These are phyloP conservation scores for Reutealis trisperma DNA, from an alignment of 345 rosid genomes.

Conservation along the genomic window DNA sequence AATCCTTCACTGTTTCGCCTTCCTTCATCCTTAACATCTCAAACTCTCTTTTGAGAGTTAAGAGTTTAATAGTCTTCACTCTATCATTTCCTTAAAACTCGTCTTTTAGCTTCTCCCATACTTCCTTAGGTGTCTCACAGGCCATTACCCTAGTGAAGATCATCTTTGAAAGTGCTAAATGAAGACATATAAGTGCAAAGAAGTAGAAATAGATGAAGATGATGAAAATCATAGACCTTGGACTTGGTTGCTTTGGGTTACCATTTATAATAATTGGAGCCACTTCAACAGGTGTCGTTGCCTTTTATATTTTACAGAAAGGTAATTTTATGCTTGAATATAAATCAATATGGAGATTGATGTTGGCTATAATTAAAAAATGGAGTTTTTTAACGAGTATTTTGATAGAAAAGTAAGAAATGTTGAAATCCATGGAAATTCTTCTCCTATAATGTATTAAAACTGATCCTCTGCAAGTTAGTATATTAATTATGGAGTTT, in stretches of 20 bases:
- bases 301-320: neutral
- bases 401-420: neutral
- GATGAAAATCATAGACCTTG: constrained; percentile 23
- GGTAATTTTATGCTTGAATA: neutral
- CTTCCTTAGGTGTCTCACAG: too few relatives aligned
- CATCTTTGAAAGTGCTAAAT: too few relatives aligned
- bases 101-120: too few relatives aligned
- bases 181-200: constrained; percentile 15
- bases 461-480: neutral
- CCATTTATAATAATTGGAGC: constrained; percentile 22
- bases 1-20: too few relatives aligned
- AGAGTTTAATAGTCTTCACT: too few relatives aligned
- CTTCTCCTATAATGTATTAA: neutral
- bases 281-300: constrained; percentile 25
- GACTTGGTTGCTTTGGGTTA: constrained; percentile 17
- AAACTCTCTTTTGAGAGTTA: too few relatives aligned
- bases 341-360: neutral
- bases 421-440: neutral
- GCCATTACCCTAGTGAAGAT: too few relatives aligned
- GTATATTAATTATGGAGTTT: too few relatives aligned
- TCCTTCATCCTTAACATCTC: too few relatives aligned
- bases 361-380: neutral
- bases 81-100: too few relatives aligned
- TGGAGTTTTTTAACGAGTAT: neutral
- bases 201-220: neutral